phyloP scores from a whole-genome alignment of 305 asterid genomes.

The Fraxinus dipetala region DNA sequence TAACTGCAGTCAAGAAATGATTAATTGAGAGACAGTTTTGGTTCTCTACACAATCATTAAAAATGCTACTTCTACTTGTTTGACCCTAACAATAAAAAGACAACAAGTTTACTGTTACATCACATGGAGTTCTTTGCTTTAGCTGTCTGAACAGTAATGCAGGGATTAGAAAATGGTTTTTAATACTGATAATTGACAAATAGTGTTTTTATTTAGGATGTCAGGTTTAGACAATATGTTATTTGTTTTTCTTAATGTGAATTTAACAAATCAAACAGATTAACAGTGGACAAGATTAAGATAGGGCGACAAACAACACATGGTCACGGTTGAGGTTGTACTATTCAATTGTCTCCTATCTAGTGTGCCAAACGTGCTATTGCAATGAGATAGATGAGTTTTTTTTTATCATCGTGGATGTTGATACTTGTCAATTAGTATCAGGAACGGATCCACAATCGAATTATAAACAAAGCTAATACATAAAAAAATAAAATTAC shows the following conservation, averaged over 20 bases:
- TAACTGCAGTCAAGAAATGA: slow-evolving; percentile 1
- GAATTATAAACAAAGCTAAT: no score
- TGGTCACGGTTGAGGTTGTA: background rate
- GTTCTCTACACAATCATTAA: background rate
- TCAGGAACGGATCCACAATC: no score
- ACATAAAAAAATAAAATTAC: no score
- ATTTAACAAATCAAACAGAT: background rate
- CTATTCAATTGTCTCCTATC: background rate
- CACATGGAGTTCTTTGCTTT: background rate
- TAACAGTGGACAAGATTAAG: background rate
- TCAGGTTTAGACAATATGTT: background rate
- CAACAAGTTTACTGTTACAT: background rate
- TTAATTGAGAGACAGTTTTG: slow-evolving; percentile 16
- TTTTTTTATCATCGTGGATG: background rate
- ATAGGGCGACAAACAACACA: background rate
- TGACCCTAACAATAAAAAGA: background rate
- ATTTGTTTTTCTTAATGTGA: background rate
- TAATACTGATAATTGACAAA: background rate
- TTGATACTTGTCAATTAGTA: background rate
- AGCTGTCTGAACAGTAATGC: background rate
- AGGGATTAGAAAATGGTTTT: background rate
- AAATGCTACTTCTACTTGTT: background rate
- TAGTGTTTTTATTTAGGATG: background rate
- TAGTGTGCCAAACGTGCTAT: background rate
- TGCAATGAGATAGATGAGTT: background rate